phyloP scores from a whole-genome alignment of 78 protist species.

The Isochrysis galbana region DNA sequence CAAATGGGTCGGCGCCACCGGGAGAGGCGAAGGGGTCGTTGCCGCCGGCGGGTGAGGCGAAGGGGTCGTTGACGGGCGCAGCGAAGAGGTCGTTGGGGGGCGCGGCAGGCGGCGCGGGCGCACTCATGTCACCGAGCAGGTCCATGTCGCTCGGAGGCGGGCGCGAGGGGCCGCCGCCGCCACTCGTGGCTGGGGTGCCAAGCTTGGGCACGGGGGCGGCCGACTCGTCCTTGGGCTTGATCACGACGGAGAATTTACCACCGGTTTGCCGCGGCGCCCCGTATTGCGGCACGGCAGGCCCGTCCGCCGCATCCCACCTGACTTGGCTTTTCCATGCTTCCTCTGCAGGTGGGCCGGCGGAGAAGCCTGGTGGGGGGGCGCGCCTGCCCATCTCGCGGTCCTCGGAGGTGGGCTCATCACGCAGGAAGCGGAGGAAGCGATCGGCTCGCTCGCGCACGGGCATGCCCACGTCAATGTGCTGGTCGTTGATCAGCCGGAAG shows the following conservation, averaged over 20 bases:
- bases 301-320: not conserved
- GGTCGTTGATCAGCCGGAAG: not conserved
- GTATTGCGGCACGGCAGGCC: not conserved
- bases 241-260: not conserved
- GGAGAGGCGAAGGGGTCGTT: not conserved
- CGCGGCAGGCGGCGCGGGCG: not conserved
- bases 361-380: not conserved
- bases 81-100: not conserved
- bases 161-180: not conserved
- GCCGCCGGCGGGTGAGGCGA: not conserved
- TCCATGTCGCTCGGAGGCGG: not conserved
- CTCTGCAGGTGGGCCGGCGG: not conserved
- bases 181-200: not conserved
- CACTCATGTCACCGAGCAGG: not conserved
- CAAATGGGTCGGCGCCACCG: not conserved
- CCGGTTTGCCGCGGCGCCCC: no score
- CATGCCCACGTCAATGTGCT: slow-evolving; percentile 1
- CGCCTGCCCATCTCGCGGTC: not conserved
- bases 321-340: not conserved
- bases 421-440: not conserved
- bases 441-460: not conserved
- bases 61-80: not conserved
- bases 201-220: not conserved
- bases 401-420: not conserved
- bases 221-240: not conserved